These are phyloP conservation scores for Salvia miltiorrhiza DNA, from an alignment of 257 asterid species.

Conservation along the genomic window DNA sequence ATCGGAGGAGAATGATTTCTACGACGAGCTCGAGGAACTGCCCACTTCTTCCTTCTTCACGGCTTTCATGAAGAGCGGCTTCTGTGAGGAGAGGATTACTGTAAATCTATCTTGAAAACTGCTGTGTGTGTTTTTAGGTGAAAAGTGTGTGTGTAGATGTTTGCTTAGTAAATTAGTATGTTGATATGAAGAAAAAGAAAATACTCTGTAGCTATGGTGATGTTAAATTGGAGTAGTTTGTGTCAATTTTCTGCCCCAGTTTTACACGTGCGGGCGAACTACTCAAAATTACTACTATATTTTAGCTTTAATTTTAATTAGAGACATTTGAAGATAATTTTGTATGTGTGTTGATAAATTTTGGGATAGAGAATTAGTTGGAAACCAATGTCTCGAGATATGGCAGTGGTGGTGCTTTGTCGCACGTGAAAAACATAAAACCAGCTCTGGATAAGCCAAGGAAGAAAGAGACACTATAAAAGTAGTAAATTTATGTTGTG, in stretches of 20 bases:
- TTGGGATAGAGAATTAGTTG: background rate
- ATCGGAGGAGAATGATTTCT: constrained; percentile 64
- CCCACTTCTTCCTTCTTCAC: constrained; percentile 58
- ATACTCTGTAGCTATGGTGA: constrained; percentile 6
- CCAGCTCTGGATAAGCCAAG: background rate
- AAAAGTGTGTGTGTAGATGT: constrained; percentile 6
- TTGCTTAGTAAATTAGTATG: constrained; percentile 8
- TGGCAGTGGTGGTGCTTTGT: constrained; percentile 11
- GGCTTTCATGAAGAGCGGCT: constrained; percentile 37
- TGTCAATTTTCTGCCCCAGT: background rate
- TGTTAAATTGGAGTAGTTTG: too few relatives aligned
- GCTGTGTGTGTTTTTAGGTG: background rate
- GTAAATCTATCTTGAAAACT: constrained; percentile 35
- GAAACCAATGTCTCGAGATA: background rate
- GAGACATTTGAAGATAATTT: background rate
- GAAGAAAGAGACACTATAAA: background rate
- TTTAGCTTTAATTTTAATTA: background rate
- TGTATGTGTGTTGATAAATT: background rate
- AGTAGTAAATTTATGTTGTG: constrained; percentile 23
- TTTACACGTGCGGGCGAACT: background rate
- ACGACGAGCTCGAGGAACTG: constrained; percentile 72
- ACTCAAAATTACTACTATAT: background rate
- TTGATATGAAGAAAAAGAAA: constrained; percentile 12
- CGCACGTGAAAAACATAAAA: constrained; percentile 20
- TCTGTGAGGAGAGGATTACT: constrained; percentile 43